Evolutionary conservation across 305 asterid species (phyloP).

Genomic region (Coffea humblotiana): DNA sequence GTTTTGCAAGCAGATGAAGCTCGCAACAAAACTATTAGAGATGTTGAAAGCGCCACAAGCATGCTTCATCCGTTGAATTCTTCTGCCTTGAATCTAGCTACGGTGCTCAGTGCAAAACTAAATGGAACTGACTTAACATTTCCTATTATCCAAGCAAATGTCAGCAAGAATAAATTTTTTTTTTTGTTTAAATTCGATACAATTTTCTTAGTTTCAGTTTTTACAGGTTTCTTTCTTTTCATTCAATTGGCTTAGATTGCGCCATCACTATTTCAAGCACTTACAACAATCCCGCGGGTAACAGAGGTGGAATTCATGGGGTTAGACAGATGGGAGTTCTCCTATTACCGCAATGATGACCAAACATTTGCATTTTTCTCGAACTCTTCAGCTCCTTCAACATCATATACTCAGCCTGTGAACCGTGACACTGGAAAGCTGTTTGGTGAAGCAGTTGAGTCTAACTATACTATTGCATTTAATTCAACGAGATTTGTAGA

Average conservation of each 20-base stretch:
- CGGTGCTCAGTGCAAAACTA: conserved; percentile 17
- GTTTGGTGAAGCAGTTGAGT: conserved; percentile 25
- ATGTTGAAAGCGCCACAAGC: conserved; percentile 16
- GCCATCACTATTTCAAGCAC: conserved; percentile 22
- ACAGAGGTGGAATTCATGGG: conserved; percentile 25
- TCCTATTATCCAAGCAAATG: conserved; percentile 20
- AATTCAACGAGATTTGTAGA: not conserved
- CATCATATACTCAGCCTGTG: conserved; percentile 32
- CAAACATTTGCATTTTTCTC: conserved; percentile 18
- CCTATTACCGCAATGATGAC: conserved; percentile 12
- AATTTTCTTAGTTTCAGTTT: not conserved
- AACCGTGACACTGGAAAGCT: conserved; percentile 26
- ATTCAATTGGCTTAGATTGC: conserved; percentile 20
- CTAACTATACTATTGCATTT: not conserved
- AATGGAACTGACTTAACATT: conserved; percentile 26
- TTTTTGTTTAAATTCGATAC: not conserved
- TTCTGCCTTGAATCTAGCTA: conserved; percentile 26
- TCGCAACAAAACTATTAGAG: conserved; percentile 12
- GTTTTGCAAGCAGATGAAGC: not conserved
- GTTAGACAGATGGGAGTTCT: conserved; percentile 22
- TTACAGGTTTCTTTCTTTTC: not conserved
- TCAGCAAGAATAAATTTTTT: not conserved
- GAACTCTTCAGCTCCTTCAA: conserved; percentile 19
- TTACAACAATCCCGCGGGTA: conserved; percentile 27
- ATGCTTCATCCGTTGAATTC: conserved; percentile 20